Evolutionary conservation across 1,284 basidiomycete species (phyloP), one percentile per base, ranked within the genome.

Genomic region (Takashimella tepidaria): DNA sequence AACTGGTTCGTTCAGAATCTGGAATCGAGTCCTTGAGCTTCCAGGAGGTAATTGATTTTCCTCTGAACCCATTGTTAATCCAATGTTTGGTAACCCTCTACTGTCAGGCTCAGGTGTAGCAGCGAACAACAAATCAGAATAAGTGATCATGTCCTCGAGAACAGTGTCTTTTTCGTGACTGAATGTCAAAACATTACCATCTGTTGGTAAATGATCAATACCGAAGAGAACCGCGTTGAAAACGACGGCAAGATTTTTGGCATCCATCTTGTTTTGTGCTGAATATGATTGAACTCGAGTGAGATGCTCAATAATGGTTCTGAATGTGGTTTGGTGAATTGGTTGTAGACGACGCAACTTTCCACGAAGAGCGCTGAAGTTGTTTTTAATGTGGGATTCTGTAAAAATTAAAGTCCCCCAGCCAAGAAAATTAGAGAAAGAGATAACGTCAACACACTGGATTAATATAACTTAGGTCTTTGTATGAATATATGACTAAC

Each of bases 241-340:
- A 1, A 91, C 85, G 52, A 92, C 90, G 4, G 88, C 87, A 22
- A 93, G 78, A 66, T 92, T 93, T 78, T 88, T 88, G 0, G 87
- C 79, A 59, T 92, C 90, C 95, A 98, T 98, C 77, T 96, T 97
- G 75, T 96, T 98, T 70, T 82, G 82, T 20, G 84, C 82, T 4
- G 81, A 79, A 48, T 82, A 79, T 5, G 83, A 78, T 1, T 85
- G 84, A 4, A 98, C 84, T 22, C 86, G 82, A 6, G 86, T 80
- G 11, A 98, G 83, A 72, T 98, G 95, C 62, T 95, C 89, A 16
- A 96, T 77, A n/a, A 98, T 75, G 8, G 85, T 83, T 62, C 85
- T 88, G 63, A 98, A 81, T 0, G 92, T 93, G 3, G 88, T 86
- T 67, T 93, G 90, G 70, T 98, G 92, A 41, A 97, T 85, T 0